phyloP scores from a whole-genome alignment of 1,284 basidiomycete genomes.

The Apiotrichum akiyoshidainum region DNA sequence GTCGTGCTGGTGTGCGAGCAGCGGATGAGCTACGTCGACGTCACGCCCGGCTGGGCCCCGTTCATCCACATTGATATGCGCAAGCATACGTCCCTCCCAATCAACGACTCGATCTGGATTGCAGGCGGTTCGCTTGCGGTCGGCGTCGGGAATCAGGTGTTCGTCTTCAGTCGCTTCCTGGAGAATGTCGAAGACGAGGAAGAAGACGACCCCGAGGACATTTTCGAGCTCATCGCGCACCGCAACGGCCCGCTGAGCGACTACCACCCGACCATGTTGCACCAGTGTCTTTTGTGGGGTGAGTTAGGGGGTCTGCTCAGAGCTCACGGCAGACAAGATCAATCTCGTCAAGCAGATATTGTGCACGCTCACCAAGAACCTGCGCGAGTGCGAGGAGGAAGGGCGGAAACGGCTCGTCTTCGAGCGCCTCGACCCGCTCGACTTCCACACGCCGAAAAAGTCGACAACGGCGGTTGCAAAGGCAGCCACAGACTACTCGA shows the following conservation, averaged over 20 bases:
- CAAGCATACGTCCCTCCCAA: conserved; percentile 69
- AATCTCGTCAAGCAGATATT: conserved; percentile 78
- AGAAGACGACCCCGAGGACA: conserved; percentile 50
- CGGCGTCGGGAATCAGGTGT: conserved; percentile 68
- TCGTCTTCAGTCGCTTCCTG: conserved; percentile 57
- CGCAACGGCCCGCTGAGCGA: conserved; percentile 79
- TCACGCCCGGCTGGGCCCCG: conserved; percentile 72
- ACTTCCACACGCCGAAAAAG: conserved; percentile 26
- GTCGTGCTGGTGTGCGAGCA: conserved; percentile 82
- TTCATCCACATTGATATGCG: conserved; percentile 69
- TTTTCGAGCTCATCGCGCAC: conserved; percentile 76
- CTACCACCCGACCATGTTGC: conserved; percentile 84
- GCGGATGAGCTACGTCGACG: conserved; percentile 81
- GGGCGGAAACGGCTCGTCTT: conserved; percentile 33
- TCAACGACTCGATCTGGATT: conserved; percentile 83
- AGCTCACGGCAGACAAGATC: conserved; percentile 61
- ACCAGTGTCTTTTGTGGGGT: conserved; percentile 92
- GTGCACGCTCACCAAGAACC: conserved; percentile 60
- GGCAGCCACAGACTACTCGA: conserved; percentile 17
- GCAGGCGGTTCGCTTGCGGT: conserved; percentile 68
- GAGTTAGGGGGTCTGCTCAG: conserved; percentile 31
- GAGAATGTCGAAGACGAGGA: conserved; percentile 31
- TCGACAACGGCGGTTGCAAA: conserved; percentile 5
- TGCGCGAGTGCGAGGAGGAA: conserved; percentile 36
- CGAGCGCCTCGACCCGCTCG: conserved; percentile 38